Evolutionary conservation across 2,329 filamentous ascomycete species (phyloP), one percentile per base, ranked within the genome.

Genomic region (Leptographium lundbergii): DNA sequence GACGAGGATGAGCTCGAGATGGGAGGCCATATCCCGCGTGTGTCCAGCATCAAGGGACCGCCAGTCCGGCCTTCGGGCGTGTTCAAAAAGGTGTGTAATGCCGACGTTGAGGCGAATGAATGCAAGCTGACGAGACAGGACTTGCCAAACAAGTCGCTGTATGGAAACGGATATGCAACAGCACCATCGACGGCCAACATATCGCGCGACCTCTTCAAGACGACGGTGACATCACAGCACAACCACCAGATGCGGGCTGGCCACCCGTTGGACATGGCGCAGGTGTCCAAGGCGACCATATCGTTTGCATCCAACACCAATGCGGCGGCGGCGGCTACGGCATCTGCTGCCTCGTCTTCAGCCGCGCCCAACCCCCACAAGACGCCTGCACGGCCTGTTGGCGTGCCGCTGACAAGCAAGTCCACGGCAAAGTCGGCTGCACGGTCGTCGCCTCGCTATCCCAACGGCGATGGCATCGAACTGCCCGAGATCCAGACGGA

Each of bases 401-500:
- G 72, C 29, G 70, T 70, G 52, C 70, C 68, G n/a, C 29, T 59
- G 47, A 45, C 57, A 14, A 51, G 32, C 53, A 86, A 86, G 66
- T 82, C 84, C 1, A 71, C 72, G 56, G 69, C 74, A 58, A 86
- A 86, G 66, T 78, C 80, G n/a, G 76, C 73, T 2, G 72, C 80
- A 22, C 80, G 83, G 64, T 86, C 88, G 34, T 95, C 91, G 1
- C 91, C 91, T 1, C 84, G 89, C 57, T 95, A 95, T 73, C 88
- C 87, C 62, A 92, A 90, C 65, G 90, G 91, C 61, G 94, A 99
- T 61, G 82, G 81, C 57, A 96, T 99, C 67, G 87, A 94, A 65
- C 82, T 99, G 3, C 92, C 94, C 0, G 94, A 99, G 65, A 97
- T 99, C 65, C 85, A 91, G 63, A 97, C 94, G 1, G 95, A 99